Evolutionary conservation across 371 early-diverging fungal species (phyloP).

Genomic region (Lichtheimia ornata): DNA sequence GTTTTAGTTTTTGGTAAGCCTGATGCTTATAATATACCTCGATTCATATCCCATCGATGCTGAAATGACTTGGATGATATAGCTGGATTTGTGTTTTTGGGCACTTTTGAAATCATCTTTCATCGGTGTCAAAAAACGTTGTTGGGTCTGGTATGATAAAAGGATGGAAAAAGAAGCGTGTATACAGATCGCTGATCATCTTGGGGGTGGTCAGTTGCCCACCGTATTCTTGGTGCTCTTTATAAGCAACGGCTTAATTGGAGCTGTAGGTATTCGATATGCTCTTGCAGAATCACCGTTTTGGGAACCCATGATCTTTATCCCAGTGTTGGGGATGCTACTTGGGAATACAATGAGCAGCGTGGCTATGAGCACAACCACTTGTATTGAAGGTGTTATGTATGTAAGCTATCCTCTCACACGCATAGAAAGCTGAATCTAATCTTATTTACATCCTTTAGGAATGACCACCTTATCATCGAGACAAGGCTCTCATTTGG

Average conservation of each 20-base stretch:
- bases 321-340: slow-evolving; percentile 90
- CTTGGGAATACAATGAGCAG: slow-evolving; percentile 86
- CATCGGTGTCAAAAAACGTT: slow-evolving; percentile 9
- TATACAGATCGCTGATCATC: not conserved
- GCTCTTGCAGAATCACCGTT: slow-evolving; percentile 75
- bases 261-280: slow-evolving; percentile 57
- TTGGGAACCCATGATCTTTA: slow-evolving; percentile 74
- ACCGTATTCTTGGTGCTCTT: slow-evolving; percentile 49
- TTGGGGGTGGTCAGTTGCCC: slow-evolving; percentile 35
- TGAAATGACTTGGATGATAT: not conserved
- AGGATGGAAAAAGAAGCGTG: not conserved
- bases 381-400: slow-evolving; percentile 62
- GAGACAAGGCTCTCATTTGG: slow-evolving; percentile 78
- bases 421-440: slow-evolving; percentile 26
- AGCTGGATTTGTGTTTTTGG: slow-evolving; percentile 8
- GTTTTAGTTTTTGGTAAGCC: slow-evolving; percentile 15
- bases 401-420: slow-evolving; percentile 7
- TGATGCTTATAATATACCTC: not conserved
- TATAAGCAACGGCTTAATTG: slow-evolving; percentile 46
- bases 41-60: not conserved
- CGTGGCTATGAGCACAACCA: slow-evolving; percentile 73
- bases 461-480: slow-evolving; percentile 59
- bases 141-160: slow-evolving; percentile 10
- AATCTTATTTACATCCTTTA: not conserved
- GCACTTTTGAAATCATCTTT: slow-evolving; percentile 9